Evolutionary conservation across 1,284 basidiomycete genomes (phyloP).

Genomic region (Xanthoconium separans): DNA sequence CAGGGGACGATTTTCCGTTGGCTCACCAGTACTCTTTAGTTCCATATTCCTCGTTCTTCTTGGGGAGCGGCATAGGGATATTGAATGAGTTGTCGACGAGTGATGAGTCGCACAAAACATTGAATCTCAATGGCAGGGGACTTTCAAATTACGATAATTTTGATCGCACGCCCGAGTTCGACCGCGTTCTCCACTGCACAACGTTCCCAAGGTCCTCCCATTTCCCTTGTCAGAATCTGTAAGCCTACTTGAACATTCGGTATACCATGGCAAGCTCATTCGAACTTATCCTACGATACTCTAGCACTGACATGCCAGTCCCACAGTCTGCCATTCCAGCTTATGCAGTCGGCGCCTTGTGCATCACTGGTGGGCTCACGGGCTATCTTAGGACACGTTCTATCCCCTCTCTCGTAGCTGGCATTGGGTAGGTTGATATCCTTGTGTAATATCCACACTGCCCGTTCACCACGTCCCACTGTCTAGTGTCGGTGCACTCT

Average conservation of each 20-base stretch:
- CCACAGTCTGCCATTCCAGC: conserved; percentile 78
- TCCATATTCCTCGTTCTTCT: conserved; percentile 28
- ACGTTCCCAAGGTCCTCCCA: not conserved
- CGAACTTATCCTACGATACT: not conserved
- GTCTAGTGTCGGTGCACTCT: conserved; percentile 70
- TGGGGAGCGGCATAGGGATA: conserved; percentile 16
- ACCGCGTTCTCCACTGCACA: not conserved
- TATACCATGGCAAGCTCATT: conserved; percentile 32
- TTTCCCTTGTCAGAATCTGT: conserved; percentile 10
- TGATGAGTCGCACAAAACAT: not conserved
- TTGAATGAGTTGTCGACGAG: not conserved
- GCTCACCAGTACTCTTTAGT: conserved; percentile 31
- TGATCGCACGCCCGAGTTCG: conserved; percentile 17
- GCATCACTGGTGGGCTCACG: conserved; percentile 73
- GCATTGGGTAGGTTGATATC: conserved; percentile 55
- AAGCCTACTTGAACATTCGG: conserved; percentile 19
- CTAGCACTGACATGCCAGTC: conserved; percentile 28
- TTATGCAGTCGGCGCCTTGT: conserved; percentile 75
- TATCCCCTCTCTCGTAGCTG: conserved; percentile 78
- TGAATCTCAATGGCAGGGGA: too few relatives aligned
- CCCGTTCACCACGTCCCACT: not conserved
- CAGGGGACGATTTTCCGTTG: not conserved
- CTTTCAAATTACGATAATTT: too few relatives aligned
- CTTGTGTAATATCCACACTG: not conserved
- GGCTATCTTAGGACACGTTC: conserved; percentile 71